Base-by-base conservation (phyloP, 75 land plant genomes). In the Picea sitchensis region DNA sequence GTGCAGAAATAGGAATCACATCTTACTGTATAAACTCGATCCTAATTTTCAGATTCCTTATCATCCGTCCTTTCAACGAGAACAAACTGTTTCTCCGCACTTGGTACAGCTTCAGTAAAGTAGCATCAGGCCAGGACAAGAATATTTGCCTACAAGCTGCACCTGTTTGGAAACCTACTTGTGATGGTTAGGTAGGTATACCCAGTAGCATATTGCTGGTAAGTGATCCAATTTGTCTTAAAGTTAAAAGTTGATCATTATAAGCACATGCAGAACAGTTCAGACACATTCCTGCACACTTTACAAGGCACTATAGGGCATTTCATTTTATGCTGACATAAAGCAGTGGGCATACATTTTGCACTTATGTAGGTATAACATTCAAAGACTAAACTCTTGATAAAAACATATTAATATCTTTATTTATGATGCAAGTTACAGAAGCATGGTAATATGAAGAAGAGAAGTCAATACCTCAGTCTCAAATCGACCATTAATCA, bases 401-500 rank as follows among this genome's bases (percentile, higher is more conserved):
- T 11, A 71, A 71, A 20, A 41, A 41, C 3, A 7, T 71, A 41
- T 69, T 41, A 51, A 51, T 9, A 44, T 71, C 44, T n/a, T 38
- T 11, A 71, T 71, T 41, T 71, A 11, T 15, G 44, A 8, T 41
- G 26, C 9, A 38, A 38, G n/a, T 38, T 69, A 17, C 8, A 41
- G 73, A 69, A 69, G 51, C 73, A 41, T 5, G 11, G 56, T 51
- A 4, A 41, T 51, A 51, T 51, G 56, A 51, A 51, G 56, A 51
- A 75, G 13, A 11, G 17, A 75, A 30, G 47, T 26, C 17, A 31
- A 12, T 84, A 94, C 99, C 99, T 97, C 99, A 56, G 99, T 97
- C 75, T 97, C 95, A 86, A 91, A 85, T 80, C 76, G 86, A 30
- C 92, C 90, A 87, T 87, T 81, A 51, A 97, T 87, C 65, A 97